Conservation (phyloP, 495 filamentous ascomycete genomes). For the Penicillium canariense region DNA sequence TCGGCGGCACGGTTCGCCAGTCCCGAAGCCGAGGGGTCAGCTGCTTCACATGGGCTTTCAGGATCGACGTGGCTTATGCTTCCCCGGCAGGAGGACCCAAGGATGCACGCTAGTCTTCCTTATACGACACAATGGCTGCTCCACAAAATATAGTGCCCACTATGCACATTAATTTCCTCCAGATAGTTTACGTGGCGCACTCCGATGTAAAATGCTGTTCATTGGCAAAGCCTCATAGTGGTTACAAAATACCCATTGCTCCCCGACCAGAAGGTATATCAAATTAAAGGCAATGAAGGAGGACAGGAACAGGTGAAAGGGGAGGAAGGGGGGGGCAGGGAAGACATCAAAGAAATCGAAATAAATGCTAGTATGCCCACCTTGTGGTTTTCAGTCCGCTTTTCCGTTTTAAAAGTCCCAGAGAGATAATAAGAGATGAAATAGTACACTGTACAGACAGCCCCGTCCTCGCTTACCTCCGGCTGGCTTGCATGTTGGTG, state of each 20-base stretch:
- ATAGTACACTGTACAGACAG: conserved; percentile 31
- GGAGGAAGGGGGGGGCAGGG: background rate
- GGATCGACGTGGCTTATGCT: conserved; percentile 12
- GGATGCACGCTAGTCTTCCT: background rate
- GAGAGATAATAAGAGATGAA: conserved; percentile 12
- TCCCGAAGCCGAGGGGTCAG: conserved; percentile 21
- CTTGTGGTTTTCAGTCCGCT: conserved; percentile 9
- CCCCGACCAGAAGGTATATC: conserved; percentile 29
- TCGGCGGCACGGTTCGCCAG: conserved; percentile 4
- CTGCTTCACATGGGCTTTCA: conserved; percentile 10
- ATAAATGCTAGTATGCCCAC: background rate
- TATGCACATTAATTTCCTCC: too few relatives aligned
- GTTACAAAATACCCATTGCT: conserved; percentile 21
- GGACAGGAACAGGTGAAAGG: background rate
- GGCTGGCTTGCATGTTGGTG: conserved; percentile 49
- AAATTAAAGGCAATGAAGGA: conserved; percentile 19
- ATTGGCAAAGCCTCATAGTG: conserved; percentile 13
- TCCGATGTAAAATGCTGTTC: conserved; percentile 10
- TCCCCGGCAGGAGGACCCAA: background rate
- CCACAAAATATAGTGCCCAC: background rate
- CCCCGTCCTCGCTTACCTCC: conserved; percentile 16
- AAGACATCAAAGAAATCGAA: background rate
- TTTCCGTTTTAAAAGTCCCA: conserved; percentile 3
- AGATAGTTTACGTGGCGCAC: too few relatives aligned
- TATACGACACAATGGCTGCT: background rate